Percentiles rank a stretch among this genome's conserved stretches.
Evolutionary conservation across 2,329 filamentous ascomycete species (phyloP).

Genomic region (Pseudogymnoascus sp.): DNA sequence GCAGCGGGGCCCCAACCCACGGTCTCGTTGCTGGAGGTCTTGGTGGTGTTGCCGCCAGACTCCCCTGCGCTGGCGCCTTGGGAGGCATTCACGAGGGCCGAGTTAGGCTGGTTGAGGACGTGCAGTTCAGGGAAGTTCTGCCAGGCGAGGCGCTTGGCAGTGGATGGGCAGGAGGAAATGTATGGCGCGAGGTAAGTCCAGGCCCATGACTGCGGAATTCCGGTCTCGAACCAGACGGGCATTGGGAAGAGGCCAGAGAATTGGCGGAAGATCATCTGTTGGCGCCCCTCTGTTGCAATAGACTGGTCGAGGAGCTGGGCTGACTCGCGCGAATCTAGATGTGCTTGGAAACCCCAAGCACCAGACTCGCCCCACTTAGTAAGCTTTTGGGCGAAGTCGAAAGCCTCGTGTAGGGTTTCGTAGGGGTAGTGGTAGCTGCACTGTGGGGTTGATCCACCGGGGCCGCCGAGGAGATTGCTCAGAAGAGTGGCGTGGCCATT

Average conservation of each 20-base stretch:
- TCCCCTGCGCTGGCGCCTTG: background rate
- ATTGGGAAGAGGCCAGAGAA: conserved; percentile 72
- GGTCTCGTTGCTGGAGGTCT: conserved; percentile 55
- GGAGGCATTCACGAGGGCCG: conserved; percentile 52
- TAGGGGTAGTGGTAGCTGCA: conserved; percentile 78
- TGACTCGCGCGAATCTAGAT: conserved; percentile 67
- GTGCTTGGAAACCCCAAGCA: conserved; percentile 72
- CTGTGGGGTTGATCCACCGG: conserved; percentile 53
- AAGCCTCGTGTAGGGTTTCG: conserved; percentile 62
- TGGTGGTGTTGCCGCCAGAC: conserved; percentile 29
- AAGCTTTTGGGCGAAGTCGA: conserved; percentile 81
- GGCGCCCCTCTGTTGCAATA: conserved; percentile 69
- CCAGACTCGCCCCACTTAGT: conserved; percentile 73
- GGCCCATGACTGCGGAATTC: conserved; percentile 74
- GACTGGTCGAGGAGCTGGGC: conserved; percentile 66
- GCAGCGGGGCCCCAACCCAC: conserved; percentile 41
- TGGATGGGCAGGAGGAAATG: conserved; percentile 65
- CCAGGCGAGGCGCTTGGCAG: conserved; percentile 70
- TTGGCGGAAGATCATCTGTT: conserved; percentile 79
- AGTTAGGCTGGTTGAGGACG: conserved; percentile 70
- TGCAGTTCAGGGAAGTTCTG: conserved; percentile 71
- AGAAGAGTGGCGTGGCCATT: conserved; percentile 69
- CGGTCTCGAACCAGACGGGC: conserved; percentile 74
- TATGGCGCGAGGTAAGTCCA: conserved; percentile 78
- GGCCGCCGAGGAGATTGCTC: conserved; percentile 64